These are phyloP conservation scores for Sporothrix sp. DNA, from an alignment of 2,329 filamentous ascomycete genomes.

Conservation along the genomic window DNA sequence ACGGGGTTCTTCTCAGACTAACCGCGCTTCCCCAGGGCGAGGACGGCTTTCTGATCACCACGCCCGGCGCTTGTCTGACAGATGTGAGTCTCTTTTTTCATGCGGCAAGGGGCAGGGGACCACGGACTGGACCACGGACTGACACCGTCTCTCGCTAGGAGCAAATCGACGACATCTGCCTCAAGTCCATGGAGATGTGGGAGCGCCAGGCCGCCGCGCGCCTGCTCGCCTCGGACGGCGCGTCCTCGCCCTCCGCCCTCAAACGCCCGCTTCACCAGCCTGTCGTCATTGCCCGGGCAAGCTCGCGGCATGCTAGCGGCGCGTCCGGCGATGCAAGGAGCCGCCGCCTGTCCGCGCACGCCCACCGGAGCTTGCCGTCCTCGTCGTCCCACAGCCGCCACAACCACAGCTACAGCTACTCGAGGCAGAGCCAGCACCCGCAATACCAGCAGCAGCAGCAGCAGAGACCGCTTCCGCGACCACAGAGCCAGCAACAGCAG, in stretches of 20 bases:
- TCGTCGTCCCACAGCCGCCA: conserved; percentile 16
- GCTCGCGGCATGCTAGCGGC: conserved; percentile 6
- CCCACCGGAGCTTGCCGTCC: conserved; percentile 18
- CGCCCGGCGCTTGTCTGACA: conserved; percentile 46
- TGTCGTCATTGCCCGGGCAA: conserved; percentile 38
- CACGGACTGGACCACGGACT: too few relatives aligned
- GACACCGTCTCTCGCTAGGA: too few relatives aligned
- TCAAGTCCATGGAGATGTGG: conserved; percentile 49
- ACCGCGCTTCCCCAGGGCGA: conserved; percentile 37
- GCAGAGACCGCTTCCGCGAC: neutral
- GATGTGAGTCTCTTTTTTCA: conserved; percentile 38
- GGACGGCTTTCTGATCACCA: conserved; percentile 51
- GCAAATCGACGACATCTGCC: conserved; percentile 54
- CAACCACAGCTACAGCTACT: neutral
- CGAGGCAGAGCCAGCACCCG: neutral
- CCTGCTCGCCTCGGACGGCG: neutral
- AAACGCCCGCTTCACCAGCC: conserved; percentile 50
- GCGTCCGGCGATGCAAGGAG: conserved; percentile 23
- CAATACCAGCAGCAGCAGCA: neutral
- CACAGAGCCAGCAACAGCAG: neutral
- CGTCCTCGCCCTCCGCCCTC: conserved; percentile 33
- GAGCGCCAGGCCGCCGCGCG: conserved; percentile 45
- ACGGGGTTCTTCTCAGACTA: neutral
- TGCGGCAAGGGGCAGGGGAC: neutral
- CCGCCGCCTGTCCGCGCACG: conserved; percentile 17